Conservation (phyloP, 192 early-diverging fungal genomes). For the Coemansia sp. region DNA sequence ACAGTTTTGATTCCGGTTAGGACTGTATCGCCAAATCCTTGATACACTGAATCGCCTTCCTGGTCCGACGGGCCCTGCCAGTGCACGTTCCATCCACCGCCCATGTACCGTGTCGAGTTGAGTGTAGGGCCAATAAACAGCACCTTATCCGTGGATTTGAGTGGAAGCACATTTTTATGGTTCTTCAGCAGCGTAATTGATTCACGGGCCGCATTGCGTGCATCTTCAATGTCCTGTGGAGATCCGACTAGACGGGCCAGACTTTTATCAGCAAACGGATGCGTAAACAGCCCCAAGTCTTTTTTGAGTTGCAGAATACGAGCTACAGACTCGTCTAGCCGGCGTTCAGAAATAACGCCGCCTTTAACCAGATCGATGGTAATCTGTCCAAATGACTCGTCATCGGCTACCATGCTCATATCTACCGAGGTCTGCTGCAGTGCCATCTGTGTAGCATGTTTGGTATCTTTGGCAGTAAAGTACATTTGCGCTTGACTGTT, state of each 20-base stretch:
- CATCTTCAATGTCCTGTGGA: constrained; percentile 51
- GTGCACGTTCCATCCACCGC: constrained; percentile 63
- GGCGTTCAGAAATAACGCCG: constrained; percentile 29
- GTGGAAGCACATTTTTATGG: constrained; percentile 47
- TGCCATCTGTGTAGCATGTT: constrained; percentile 48
- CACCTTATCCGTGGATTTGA: constrained; percentile 45
- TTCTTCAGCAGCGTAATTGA: constrained; percentile 63
- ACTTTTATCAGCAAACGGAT: constrained; percentile 33
- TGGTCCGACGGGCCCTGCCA: constrained; percentile 55
- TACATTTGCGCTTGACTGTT: constrained; percentile 56
- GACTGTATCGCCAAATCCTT: constrained; percentile 32
- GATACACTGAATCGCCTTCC: constrained; percentile 53
- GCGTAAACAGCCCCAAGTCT: constrained; percentile 61
- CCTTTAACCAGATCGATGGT: constrained; percentile 40
- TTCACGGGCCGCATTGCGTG: constrained; percentile 56
- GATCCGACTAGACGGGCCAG: constrained; percentile 52
- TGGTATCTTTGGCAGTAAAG: constrained; percentile 29
- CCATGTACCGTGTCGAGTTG: constrained; percentile 55
- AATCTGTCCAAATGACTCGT: constrained; percentile 52
- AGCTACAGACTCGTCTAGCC: constrained; percentile 56
- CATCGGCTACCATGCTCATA: constrained; percentile 65
- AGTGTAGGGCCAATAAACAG: constrained; percentile 60
- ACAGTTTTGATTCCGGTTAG: constrained; percentile 32
- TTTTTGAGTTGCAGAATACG: constrained; percentile 65
- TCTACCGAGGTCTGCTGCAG: constrained; percentile 56